A percentile compares a stretch with the other conserved stretches of the same genome.
Evolutionary conservation across 768 basidiomycete genomes (phyloP).

Genomic region (Holtermanniella nyarrowii): DNA sequence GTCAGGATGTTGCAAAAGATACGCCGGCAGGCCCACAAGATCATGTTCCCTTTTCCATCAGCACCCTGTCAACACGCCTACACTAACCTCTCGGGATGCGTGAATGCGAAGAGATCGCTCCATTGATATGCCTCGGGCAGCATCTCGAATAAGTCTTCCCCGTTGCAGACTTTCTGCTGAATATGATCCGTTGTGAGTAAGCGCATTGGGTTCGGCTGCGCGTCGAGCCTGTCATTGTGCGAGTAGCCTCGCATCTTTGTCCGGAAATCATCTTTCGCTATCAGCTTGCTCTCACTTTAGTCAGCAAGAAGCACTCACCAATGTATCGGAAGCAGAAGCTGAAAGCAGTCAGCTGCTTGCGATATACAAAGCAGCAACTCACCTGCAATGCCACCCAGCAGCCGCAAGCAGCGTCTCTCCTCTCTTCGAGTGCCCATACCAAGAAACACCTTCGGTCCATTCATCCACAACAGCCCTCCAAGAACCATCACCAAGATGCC

Average conservation of each 20-base stretch:
- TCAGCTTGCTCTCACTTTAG: not conserved
- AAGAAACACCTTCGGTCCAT: not conserved
- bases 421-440: not conserved
- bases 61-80: too few species aligned
- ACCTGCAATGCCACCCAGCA: not conserved
- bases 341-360: not conserved
- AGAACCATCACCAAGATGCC: not conserved
- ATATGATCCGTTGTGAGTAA: not conserved
- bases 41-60: not conserved
- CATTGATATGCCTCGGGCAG: not conserved
- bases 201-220: not conserved
- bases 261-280: not conserved
- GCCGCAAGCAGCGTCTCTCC: not conserved
- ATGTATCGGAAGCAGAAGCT: not conserved
- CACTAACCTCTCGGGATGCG: not conserved
- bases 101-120: not conserved
- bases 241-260: not conserved
- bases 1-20: not conserved
- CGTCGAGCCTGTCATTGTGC: not conserved
- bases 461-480: not conserved
- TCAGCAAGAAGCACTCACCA: not conserved
- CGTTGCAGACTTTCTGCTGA: not conserved
- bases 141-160: not conserved
- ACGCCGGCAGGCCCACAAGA: not conserved
- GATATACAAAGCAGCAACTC: not conserved